Evolutionary conservation across 2,329 filamentous ascomycete genomes (phyloP).

Genomic region (Diaporthe velutina): DNA sequence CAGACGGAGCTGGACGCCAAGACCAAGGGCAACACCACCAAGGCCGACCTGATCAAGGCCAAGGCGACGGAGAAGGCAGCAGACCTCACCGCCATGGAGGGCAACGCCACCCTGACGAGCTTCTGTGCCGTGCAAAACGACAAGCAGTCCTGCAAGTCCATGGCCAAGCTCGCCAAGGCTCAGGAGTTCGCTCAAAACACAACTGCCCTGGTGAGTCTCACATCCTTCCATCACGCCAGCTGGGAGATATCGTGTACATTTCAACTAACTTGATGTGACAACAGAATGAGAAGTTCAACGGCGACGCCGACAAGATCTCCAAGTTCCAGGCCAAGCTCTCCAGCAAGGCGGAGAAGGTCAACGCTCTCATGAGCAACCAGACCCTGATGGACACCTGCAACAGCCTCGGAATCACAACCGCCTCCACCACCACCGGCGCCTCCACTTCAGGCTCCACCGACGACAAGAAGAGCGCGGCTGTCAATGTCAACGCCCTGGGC

Average conservation of each 20-base stretch:
- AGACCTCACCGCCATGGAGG: conserved; percentile 43
- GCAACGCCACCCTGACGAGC: conserved; percentile 44
- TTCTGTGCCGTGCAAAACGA: conserved; percentile 43
- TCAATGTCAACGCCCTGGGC: conserved; percentile 22
- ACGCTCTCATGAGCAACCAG: conserved; percentile 49
- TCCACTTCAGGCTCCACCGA: not conserved
- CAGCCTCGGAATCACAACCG: conserved; percentile 32
- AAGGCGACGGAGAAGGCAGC: conserved; percentile 42
- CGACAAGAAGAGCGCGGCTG: conserved; percentile 28
- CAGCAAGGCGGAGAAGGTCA: conserved; percentile 46
- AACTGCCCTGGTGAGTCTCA: conserved; percentile 44
- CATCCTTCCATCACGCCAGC: not conserved
- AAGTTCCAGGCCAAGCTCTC: conserved; percentile 50
- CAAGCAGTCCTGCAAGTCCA: conserved; percentile 39
- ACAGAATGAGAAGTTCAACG: conserved; percentile 48
- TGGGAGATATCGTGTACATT: not conserved
- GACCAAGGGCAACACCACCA: conserved; percentile 49
- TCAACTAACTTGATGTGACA: not conserved
- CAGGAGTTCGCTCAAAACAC: conserved; percentile 47
- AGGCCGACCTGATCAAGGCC: conserved; percentile 45
- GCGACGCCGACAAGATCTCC: conserved; percentile 51
- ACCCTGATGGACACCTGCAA: conserved; percentile 48
- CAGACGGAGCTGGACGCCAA: conserved; percentile 41
- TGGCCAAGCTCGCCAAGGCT: conserved; percentile 42
- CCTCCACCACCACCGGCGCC: conserved; percentile 5